Conservation (phyloP, 1,139 yeast genomes). For the Debaryomyces robertsiae region DNA sequence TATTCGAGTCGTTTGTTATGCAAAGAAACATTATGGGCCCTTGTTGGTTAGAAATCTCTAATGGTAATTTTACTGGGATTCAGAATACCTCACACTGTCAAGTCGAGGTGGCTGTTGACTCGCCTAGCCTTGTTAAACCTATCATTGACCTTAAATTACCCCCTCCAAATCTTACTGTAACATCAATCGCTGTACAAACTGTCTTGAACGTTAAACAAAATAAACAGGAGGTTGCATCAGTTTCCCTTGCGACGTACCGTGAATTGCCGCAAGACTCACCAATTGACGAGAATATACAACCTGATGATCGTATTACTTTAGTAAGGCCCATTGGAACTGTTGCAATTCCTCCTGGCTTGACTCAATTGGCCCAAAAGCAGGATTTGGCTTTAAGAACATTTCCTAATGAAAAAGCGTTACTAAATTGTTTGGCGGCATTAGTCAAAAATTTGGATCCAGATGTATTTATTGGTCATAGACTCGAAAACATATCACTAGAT, state of each 20-base stretch:
- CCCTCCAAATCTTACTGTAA: slow-evolving; percentile 59
- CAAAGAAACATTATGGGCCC: slow-evolving; percentile 94
- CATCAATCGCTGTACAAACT: slow-evolving; percentile 81
- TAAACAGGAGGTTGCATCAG: slow-evolving; percentile 85
- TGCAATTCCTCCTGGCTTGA: slow-evolving; percentile 75
- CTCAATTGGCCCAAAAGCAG: slow-evolving; percentile 55
- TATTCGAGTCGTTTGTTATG: slow-evolving; percentile 85
- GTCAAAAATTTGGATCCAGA: slow-evolving; percentile 84
- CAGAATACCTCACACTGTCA: slow-evolving; percentile 80
- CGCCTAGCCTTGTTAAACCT: slow-evolving; percentile 54
- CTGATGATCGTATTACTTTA: slow-evolving; percentile 63
- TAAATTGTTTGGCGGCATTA: slow-evolving; percentile 72
- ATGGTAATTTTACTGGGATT: slow-evolving; percentile 61
- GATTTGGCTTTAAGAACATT: slow-evolving; percentile 54
- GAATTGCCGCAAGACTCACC: slow-evolving; percentile 75
- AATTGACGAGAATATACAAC: slow-evolving; percentile 54
- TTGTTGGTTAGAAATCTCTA: slow-evolving; percentile 82
- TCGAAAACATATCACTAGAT: slow-evolving; percentile 78
- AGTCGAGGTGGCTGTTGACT: slow-evolving; percentile 63
- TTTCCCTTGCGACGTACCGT: slow-evolving; percentile 70
- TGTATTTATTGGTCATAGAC: slow-evolving; percentile 81
- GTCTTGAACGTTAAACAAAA: slow-evolving; percentile 69
- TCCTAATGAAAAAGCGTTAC: slow-evolving; percentile 72
- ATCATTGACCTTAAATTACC: slow-evolving; percentile 58
- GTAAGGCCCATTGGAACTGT: slow-evolving; percentile 71